Evolutionary conservation across 352 stramenopile genomes (phyloP), one percentile per base, ranked within the genome.

Genomic region (Phytophthora melonis): DNA sequence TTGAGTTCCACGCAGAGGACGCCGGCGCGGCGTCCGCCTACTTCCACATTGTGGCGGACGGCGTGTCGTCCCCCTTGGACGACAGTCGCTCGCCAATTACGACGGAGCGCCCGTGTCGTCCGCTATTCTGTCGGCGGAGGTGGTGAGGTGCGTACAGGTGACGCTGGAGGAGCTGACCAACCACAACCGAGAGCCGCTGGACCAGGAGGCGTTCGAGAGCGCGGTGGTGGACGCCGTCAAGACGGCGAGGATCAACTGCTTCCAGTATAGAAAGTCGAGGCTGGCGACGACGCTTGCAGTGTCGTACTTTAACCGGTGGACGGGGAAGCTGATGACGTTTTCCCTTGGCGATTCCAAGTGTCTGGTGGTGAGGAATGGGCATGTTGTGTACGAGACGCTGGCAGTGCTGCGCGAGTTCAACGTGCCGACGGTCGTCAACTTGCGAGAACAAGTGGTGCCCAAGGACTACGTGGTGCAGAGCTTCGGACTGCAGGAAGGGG

Each of bases 31-130:
- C 70, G 5, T 80, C 78, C 9, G 75, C 43, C 23, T 93, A 89
- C 72, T 94, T 89, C 66, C 89, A 95, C 74, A 86, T 95, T 70
- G 84, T 95, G 3, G 84, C 89, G 14, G 89, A 94, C 68, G 89
- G 89, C 13, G 85, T 93, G 30, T 93, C 84, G 58, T 85, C 85
- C 5, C 83, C 85, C 3, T 92, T 43, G 81, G 77, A 1, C 76
- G 81, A 4, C 67, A 79, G 1, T 84, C 77, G 3, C 45, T 85
- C 0, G 66, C 32, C 5, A 18, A 58, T 45, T 71, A 65, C 50
- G 71, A 81, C n/a, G 60, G 60, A 19, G 63, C 53, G 0, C 83
- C 78, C 3, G 83, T 88, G 7, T 91, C 82, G 5, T 95, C 89
- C 0, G 81, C 74, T n/a, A 50, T 91, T 47, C 75, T 95, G 50